Base-by-base conservation (phyloP, 805 yeast genomes). In the Brettanomyces nanus region DNA sequence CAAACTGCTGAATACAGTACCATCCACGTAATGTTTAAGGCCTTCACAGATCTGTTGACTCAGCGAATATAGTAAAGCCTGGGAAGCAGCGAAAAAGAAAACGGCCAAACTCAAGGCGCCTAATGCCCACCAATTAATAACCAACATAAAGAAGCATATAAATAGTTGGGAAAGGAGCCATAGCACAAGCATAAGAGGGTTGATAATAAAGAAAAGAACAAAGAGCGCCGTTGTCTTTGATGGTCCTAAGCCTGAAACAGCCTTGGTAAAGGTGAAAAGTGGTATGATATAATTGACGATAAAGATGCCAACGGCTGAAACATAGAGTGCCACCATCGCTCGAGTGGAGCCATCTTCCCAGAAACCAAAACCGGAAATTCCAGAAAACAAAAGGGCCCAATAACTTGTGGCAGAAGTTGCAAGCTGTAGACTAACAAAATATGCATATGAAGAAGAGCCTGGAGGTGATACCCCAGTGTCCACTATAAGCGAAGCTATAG, bases 381-480 rank as follows among this genome's bases (percentile, higher is more conserved):
- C 96, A 43, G 81, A 80, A 37, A 76, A 65, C 53, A 84, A 62
- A 37, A 90, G 58, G 29, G 82, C 61, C 66, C 80, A 68, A 52
- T 95, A 83, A 25, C 79, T 70, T 0, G 84, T 80, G 10, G 87
- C 77, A 0, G 82, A 70, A 15, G 85, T 51, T 0, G 90, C 95
- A 18, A 80, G 56, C 56, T 90, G 97, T 5, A 80, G 66, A 11
- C 92, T 77, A 4, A 85, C 96, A 56, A 89, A 83, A 56, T 82
- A 87, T 1, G 85, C 82, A 53, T 77, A 90, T 4, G 85, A 66
- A 2, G 54, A 52, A 2, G 92, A 74, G 3, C 89, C 82, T 1
- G 95, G 92, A 1, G 97, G 95, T 10, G 84, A 71, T 1, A 90
- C 96, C 15, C 97, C 97, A 46, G 94, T 79, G 53, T 90, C 95